Percentiles rank a stretch among this genome's conserved stretches.
Evolutionary conservation across 306 rosid genomes (phyloP).

Genomic region (Elaeagnus macrophylla): DNA sequence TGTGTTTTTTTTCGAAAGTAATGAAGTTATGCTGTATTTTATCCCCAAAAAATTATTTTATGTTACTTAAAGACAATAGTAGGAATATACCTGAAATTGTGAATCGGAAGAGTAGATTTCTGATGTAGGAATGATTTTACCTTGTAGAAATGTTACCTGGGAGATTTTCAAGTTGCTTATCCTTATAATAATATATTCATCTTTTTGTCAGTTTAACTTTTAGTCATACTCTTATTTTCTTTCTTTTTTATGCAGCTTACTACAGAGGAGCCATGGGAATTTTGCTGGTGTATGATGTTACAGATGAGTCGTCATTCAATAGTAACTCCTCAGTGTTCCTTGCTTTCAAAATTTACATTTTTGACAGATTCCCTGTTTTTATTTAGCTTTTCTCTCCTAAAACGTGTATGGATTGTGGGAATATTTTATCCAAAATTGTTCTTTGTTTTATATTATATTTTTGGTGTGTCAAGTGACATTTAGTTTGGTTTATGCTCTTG

Average conservation of each 20-base stretch:
- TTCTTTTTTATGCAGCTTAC: slow-evolving; percentile 53
- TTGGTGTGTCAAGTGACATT: no score
- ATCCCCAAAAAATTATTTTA: background rate
- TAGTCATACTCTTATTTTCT: background rate
- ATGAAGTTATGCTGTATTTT: background rate
- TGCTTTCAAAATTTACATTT: slow-evolving; percentile 7
- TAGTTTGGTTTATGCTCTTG: no score
- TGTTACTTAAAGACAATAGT: no score
- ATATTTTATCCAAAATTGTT: no score
- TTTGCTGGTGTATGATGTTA: no score
- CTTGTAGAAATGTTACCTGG: slow-evolving; percentile 5
- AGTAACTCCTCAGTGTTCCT: slow-evolving; percentile 40
- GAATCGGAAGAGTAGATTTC: background rate
- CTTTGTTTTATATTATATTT: no score
- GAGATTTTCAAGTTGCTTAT: background rate
- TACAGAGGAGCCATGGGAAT: slow-evolving; percentile 89
- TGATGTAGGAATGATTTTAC: background rate
- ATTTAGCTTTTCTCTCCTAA: background rate
- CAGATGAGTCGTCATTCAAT: slow-evolving; percentile 92
- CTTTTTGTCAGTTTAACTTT: slow-evolving; percentile 12
- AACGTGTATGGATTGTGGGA: no score
- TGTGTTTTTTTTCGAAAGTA: background rate
- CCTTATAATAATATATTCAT: background rate
- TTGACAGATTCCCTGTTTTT: background rate
- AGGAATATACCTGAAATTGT: no score